Evolutionary conservation across 179 eudicot species (phyloP).

Genomic region (Beta corolliflora): DNA sequence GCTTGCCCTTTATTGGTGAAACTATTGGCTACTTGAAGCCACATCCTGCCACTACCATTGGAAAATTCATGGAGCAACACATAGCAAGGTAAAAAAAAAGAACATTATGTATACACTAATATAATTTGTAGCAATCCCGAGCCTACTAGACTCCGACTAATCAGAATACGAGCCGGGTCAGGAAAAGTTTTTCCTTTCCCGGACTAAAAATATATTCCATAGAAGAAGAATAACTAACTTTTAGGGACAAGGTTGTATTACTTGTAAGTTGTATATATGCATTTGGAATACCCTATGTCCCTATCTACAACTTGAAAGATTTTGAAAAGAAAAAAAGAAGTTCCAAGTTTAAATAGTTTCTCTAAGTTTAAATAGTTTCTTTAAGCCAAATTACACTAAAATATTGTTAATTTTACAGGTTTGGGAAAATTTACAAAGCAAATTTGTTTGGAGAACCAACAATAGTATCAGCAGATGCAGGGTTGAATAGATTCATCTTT

Average conservation of each 20-base stretch:
- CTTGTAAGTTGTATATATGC: background rate
- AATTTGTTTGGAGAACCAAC: constrained; percentile 95
- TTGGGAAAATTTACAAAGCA: constrained; percentile 88
- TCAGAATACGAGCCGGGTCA: background rate
- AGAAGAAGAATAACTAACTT: background rate
- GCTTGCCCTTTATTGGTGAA: constrained; percentile 94
- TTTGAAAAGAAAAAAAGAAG: background rate
- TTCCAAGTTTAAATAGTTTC: background rate
- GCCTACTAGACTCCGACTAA: background rate
- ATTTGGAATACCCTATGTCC: background rate
- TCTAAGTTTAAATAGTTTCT: too few relatives aligned
- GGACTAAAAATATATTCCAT: background rate
- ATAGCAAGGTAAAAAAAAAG: constrained; percentile 59
- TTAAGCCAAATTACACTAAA: background rate
- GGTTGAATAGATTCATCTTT: constrained; percentile 71
- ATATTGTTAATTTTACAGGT: constrained; percentile 47
- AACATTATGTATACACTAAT: background rate
- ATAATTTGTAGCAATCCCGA: background rate
- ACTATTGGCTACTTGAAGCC: constrained; percentile 90
- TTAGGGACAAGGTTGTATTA: background rate
- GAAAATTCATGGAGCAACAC: constrained; percentile 94
- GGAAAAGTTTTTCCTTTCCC: too few relatives aligned
- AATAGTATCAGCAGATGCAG: constrained; percentile 90
- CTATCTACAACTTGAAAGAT: background rate
- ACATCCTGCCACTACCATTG: constrained; percentile 78